phyloP scores from a whole-genome alignment of 2,329 filamentous ascomycete species.

The Boeremia exigua region DNA sequence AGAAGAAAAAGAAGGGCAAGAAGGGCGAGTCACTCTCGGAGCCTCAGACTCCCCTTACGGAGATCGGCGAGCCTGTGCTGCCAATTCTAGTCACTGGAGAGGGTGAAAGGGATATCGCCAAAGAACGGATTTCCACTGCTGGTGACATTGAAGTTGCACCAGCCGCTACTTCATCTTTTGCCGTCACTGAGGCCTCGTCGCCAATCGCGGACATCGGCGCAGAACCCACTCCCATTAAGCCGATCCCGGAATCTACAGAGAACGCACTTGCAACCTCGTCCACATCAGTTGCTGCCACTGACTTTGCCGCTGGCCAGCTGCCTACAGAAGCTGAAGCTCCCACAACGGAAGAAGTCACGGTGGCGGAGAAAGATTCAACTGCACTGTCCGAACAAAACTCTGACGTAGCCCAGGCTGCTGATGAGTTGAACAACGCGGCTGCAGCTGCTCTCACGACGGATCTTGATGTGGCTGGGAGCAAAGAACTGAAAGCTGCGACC shows the following conservation, averaged over 20 bases:
- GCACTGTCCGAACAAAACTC: too few species aligned
- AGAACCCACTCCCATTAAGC: not conserved
- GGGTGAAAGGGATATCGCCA: not conserved
- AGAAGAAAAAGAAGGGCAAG: conserved; percentile 39
- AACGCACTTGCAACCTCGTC: not conserved
- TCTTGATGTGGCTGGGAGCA: too few species aligned
- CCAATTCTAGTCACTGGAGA: not conserved
- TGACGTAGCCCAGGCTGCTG: too few species aligned
- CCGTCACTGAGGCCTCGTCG: too few species aligned
- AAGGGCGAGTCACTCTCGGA: conserved; percentile 28
- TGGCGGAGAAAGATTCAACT: too few species aligned
- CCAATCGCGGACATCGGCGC: too few species aligned
- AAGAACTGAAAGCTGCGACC: too few species aligned
- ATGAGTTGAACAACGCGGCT: too few species aligned
- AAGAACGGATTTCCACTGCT: not conserved
- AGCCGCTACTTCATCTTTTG: too few species aligned
- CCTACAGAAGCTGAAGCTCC: not conserved
- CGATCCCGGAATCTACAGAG: not conserved
- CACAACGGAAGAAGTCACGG: conserved; percentile 1
- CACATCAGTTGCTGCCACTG: not conserved
- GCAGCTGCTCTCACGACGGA: too few species aligned
- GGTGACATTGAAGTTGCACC: not conserved
- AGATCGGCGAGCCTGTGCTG: conserved; percentile 2
- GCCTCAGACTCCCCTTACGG: conserved; percentile 21
- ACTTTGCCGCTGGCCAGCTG: not conserved